These are phyloP conservation scores for Calonectria leucothoes DNA, from an alignment of 2,329 filamentous ascomycete genomes.

Conservation along the genomic window DNA sequence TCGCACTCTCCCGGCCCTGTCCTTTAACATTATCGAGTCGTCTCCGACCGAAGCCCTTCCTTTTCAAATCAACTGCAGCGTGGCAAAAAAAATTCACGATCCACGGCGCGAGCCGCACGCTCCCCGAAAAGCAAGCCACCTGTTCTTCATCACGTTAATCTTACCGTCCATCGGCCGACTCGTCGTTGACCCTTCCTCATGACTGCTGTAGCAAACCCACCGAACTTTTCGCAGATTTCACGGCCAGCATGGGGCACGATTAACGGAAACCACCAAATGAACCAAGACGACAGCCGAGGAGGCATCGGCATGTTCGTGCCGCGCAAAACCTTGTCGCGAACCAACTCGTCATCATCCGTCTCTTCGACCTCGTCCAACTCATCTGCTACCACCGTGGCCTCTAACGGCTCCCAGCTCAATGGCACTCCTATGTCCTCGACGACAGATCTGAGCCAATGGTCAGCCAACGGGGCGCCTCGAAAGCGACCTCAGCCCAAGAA, in stretches of 20 bases:
- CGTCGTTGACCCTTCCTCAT: constrained; percentile 58
- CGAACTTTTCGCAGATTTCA: constrained; percentile 72
- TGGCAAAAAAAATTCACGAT: constrained; percentile 29
- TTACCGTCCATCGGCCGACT: constrained; percentile 35
- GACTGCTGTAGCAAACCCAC: constrained; percentile 76
- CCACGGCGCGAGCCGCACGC: constrained; percentile 36
- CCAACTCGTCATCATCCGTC: constrained; percentile 91
- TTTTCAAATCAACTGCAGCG: constrained; percentile 29
- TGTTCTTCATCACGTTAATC: constrained; percentile 31
- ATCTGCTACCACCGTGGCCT: constrained; percentile 72
- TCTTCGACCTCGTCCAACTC: constrained; percentile 81
- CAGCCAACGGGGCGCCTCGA: constrained; percentile 58
- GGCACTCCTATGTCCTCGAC: constrained; percentile 62
- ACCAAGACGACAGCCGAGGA: constrained; percentile 84
- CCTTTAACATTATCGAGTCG: constrained; percentile 4
- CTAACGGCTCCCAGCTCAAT: constrained; percentile 71
- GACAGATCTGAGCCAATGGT: constrained; percentile 64
- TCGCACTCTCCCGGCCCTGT: constrained; percentile 19
- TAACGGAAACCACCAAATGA: constrained; percentile 76
- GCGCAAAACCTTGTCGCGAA: constrained; percentile 86
- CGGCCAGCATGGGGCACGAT: constrained; percentile 72
- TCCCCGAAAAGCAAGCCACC: constrained; percentile 27
- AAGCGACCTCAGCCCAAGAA: constrained; percentile 64
- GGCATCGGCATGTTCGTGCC: constrained; percentile 79
- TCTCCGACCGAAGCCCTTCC: constrained; percentile 11